Evolutionary conservation across 2,329 filamentous ascomycete species (phyloP).

Genomic region (Pleurostoma richardsiae): DNA sequence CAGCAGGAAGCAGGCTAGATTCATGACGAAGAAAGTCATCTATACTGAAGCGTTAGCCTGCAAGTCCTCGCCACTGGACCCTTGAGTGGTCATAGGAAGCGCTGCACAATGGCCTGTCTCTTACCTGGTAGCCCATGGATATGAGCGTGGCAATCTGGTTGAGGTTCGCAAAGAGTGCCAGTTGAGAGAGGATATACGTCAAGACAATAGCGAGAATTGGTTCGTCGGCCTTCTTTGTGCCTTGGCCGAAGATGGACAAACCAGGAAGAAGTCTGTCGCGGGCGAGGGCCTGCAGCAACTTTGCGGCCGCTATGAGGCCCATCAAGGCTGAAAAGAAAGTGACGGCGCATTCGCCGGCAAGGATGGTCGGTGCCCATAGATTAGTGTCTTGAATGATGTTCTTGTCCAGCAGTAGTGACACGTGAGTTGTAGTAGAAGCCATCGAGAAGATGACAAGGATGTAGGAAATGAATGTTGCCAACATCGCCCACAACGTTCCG

Average conservation of each 20-base stretch:
- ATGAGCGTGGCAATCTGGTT: constrained; percentile 88
- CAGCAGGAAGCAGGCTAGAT: constrained; percentile 79
- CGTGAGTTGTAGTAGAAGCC: constrained; percentile 69
- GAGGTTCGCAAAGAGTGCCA: constrained; percentile 76
- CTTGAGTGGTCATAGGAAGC: too few relatives aligned
- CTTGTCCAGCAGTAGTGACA: constrained; percentile 67
- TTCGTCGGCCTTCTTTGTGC: constrained; percentile 67
- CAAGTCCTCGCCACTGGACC: background rate
- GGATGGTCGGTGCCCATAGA: constrained; percentile 65
- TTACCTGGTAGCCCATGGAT: constrained; percentile 78
- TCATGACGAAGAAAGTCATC: constrained; percentile 89
- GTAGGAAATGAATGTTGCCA: constrained; percentile 72
- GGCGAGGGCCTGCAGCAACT: constrained; percentile 77
- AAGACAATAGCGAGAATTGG: constrained; percentile 71
- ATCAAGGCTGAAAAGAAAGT: constrained; percentile 83
- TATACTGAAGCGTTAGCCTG: constrained; percentile 18
- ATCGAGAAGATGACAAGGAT: constrained; percentile 72
- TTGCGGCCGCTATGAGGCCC: constrained; percentile 81
- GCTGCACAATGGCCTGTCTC: constrained; percentile 8
- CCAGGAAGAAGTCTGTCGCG: constrained; percentile 76
- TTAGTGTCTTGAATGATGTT: constrained; percentile 82
- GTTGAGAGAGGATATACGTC: constrained; percentile 70
- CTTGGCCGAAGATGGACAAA: constrained; percentile 67
- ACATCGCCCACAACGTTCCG: constrained; percentile 75
- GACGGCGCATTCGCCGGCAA: constrained; percentile 78